These are phyloP conservation scores for Cicer pinnatifidum DNA, from an alignment of 306 rosid genomes.

Conservation along the genomic window DNA sequence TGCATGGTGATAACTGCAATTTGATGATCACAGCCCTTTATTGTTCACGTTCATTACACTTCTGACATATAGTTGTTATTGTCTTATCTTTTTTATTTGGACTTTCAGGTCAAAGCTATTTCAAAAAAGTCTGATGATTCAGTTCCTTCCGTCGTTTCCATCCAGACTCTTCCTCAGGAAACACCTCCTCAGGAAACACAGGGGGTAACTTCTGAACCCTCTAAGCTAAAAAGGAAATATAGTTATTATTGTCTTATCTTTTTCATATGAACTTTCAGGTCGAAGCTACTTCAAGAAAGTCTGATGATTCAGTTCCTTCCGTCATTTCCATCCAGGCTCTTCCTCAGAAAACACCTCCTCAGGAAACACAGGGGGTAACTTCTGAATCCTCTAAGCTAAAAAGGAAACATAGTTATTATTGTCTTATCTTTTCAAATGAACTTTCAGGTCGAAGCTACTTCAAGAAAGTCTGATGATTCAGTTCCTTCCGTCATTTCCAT, in stretches of 20 bases:
- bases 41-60: neutral
- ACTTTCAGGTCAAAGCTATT: constrained; percentile 49
- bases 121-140: constrained; percentile 40
- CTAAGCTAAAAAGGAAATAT: no score
- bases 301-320: constrained; percentile 46
- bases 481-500: constrained; percentile 43
- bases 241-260: constrained; percentile 1
- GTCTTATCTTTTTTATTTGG: constrained; percentile 24
- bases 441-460: constrained; percentile 47
- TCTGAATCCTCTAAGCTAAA: neutral
- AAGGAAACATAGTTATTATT: neutral
- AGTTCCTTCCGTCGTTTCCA: constrained; percentile 40
- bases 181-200: neutral
- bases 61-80: neutral
- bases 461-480: constrained; percentile 42
- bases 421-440: constrained; percentile 28
- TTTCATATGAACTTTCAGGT: constrained; percentile 50
- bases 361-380: neutral
- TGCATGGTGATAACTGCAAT: constrained; percentile 53
- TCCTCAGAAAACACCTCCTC: constrained; percentile 13
- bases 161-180: neutral
- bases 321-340: constrained; percentile 16
- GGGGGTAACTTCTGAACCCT: neutral
- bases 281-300: constrained; percentile 30
- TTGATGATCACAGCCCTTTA: constrained; percentile 32